phyloP scores from a whole-genome alignment of 345 rosid species.

The Barbarea vulgaris region DNA sequence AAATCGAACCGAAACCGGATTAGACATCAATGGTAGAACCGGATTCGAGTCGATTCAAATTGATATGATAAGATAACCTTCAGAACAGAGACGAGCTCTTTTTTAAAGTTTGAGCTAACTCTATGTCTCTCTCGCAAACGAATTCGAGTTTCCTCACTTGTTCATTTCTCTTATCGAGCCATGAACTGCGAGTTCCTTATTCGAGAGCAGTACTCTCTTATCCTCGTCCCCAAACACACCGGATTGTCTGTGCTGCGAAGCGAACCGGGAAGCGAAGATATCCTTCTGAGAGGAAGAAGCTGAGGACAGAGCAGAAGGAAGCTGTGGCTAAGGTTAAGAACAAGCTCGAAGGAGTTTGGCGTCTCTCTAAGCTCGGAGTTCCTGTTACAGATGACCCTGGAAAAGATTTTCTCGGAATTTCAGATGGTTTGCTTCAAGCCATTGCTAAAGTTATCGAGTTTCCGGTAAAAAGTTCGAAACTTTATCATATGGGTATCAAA shows the following conservation, averaged over 20 bases:
- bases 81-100: slow-evolving; percentile 10
- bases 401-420: slow-evolving; percentile 67
- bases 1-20: slow-evolving; percentile 23
- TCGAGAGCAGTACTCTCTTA: slow-evolving; percentile 9
- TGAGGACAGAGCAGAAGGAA: slow-evolving; percentile 61
- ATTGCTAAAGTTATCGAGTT: slow-evolving; percentile 81
- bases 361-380: slow-evolving; percentile 79
- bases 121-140: slow-evolving; percentile 41
- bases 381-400: slow-evolving; percentile 81
- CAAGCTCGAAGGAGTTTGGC: slow-evolving; percentile 87
- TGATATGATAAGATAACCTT: slow-evolving; percentile 33
- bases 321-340: slow-evolving; percentile 49
- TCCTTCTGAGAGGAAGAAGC: slow-evolving; percentile 95
- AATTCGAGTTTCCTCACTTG: slow-evolving; percentile 27
- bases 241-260: slow-evolving; percentile 55
- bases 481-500: not conserved
- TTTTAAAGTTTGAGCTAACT: not conserved
- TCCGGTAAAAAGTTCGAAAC: slow-evolving; percentile 41
- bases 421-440: slow-evolving; percentile 70
- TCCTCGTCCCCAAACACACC: slow-evolving; percentile 40
- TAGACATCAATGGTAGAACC: slow-evolving; percentile 15
- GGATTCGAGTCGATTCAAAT: slow-evolving; percentile 16
- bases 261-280: slow-evolving; percentile 87
- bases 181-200: slow-evolving; percentile 30
- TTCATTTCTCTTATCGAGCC: slow-evolving; percentile 25